These are phyloP conservation scores for Nitzschia inconspicua DNA, from an alignment of 108 stramenopile species.

Conservation along the genomic window DNA sequence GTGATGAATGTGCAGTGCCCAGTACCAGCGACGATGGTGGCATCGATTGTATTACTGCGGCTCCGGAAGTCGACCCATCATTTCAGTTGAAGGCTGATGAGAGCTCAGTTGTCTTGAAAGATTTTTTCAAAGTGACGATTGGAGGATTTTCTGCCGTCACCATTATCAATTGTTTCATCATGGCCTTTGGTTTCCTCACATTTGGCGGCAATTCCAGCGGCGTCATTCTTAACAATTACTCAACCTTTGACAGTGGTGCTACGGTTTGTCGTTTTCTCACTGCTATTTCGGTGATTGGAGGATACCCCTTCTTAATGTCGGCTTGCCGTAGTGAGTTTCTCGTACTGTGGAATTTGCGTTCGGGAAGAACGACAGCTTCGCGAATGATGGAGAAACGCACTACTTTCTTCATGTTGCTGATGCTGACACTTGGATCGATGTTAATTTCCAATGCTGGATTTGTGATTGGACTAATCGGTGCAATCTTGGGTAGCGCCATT, in stretches of 20 bases:
- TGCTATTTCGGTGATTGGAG: slow-evolving; percentile 73
- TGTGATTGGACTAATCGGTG: slow-evolving; percentile 85
- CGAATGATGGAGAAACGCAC: slow-evolving; percentile 27
- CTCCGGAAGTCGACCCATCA: not conserved
- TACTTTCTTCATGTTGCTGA: slow-evolving; percentile 30
- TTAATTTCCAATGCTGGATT: slow-evolving; percentile 86
- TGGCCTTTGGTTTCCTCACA: slow-evolving; percentile 83
- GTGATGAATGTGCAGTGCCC: too few relatives aligned
- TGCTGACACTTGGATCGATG: slow-evolving; percentile 46
- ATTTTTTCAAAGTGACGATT: slow-evolving; percentile 48
- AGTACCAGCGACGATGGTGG: not conserved
- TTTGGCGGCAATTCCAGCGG: slow-evolving; percentile 81
- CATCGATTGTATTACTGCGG: not conserved
- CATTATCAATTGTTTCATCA: slow-evolving; percentile 60
- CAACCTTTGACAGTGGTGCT: slow-evolving; percentile 72
- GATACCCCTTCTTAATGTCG: slow-evolving; percentile 78
- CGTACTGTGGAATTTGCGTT: slow-evolving; percentile 35
- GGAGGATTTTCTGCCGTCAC: slow-evolving; percentile 60
- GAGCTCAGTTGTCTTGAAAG: not conserved
- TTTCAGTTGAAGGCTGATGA: not conserved
- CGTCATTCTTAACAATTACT: slow-evolving; percentile 91
- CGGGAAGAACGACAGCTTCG: slow-evolving; percentile 27
- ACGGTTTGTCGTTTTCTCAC: slow-evolving; percentile 79
- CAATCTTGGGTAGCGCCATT: slow-evolving; percentile 78
- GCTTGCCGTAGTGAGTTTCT: slow-evolving; percentile 34